phyloP scores from a whole-genome alignment of 495 filamentous ascomycete species.

The Neurospora tetrasperma region DNA sequence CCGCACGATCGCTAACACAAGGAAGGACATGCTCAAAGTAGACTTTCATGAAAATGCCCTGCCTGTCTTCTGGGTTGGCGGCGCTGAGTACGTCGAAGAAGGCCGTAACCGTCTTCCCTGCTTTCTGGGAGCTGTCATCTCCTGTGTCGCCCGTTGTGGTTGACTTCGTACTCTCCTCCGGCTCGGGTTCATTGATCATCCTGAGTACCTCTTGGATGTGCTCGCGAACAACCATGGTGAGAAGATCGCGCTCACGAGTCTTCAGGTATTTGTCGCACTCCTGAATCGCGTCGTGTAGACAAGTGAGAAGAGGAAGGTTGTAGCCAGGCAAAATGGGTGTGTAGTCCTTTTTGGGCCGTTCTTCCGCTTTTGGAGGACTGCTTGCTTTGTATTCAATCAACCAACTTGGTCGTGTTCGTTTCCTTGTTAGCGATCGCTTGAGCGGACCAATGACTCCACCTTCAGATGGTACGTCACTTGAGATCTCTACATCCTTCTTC shows the following conservation, averaged over 20 bases:
- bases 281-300: slow-evolving; percentile 28
- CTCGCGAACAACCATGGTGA: slow-evolving; percentile 24
- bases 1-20: neutral
- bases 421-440: no score
- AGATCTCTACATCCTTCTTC: neutral
- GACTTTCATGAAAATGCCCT: slow-evolving; percentile 30
- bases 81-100: slow-evolving; percentile 24
- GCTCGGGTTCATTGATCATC: slow-evolving; percentile 21
- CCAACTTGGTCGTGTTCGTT: no score
- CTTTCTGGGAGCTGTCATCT: no score
- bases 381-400: no score
- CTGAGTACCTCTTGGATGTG: slow-evolving; percentile 29
- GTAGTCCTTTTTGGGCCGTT: neutral
- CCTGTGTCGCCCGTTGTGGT: no score
- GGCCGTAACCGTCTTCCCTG: no score
- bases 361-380: no score
- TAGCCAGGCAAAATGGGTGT: slow-evolving; percentile 10
- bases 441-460: no score
- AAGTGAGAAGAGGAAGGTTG: slow-evolving; percentile 22
- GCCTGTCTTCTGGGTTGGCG: slow-evolving; percentile 30
- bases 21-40: slow-evolving; percentile 31
- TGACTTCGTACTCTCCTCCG: neutral
- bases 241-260: slow-evolving; percentile 15
- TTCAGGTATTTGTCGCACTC: slow-evolving; percentile 21
- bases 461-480: no score